Evolutionary conservation across 2,329 filamentous ascomycete genomes (phyloP), one percentile per base, ranked within the genome.

Genomic region (Claviceps pazoutovae): DNA sequence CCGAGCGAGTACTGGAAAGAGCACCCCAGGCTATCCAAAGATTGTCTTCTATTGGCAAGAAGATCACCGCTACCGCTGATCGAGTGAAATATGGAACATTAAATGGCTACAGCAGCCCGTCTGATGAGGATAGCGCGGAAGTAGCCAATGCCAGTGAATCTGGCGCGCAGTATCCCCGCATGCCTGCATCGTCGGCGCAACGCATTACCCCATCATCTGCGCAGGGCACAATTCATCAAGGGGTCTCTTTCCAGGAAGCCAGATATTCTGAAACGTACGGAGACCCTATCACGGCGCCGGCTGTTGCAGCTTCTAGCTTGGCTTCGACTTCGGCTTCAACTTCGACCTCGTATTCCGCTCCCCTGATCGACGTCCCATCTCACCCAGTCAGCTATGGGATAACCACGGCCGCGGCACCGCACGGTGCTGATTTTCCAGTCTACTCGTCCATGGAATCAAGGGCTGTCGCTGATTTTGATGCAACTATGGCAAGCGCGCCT

Each of bases 11-110:
- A 19, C 66, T 83, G 7, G 71, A 79, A 37, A 63, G 72, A 37
- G 71, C 76, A 7, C 76, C 83, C 0, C 73, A 76, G 16, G 72
- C 86, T 41, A 75, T 74, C 3, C 69, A 71, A 30, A 74, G 80
- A 49, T 69, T 88, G 13, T 75, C 75, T 47, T 65, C 69, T 4
- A 74, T 79, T 13, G 80, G 75, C 0, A 73, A 81, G 58, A 76
- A 70, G 37, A 80, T 88, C 53, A 68, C 81, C 3, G 49, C 66
- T 69, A 1, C 69, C 84, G 16, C 70, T 74, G 2, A 76, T 49
- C 71, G 69, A 50, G 30, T 11, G 30, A 34, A 11, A 34, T 69
- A 68, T 5, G 64, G 66, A 21, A 70, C 71, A 7, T 68, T 58
- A 23, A 51, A 54, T 14, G 55, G 51, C n/a, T 54, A 53, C 19